phyloP scores from a whole-genome alignment of 257 asterid genomes.

The Cordia subcordata region DNA sequence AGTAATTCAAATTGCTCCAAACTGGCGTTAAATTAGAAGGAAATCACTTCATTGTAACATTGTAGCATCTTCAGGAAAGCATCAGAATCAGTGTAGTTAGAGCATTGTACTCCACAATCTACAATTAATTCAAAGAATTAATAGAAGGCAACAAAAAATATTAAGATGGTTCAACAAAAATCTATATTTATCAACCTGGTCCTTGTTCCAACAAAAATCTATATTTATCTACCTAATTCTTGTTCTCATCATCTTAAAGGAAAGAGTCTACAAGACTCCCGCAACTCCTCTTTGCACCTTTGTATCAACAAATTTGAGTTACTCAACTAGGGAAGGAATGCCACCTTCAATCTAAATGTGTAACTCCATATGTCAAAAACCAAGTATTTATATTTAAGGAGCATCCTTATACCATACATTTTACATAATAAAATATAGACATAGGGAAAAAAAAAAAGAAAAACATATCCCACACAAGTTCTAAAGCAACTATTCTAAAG shows the following conservation, averaged over 20 bases:
- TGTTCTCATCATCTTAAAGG: conserved; percentile 94
- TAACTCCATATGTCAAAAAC: not conserved
- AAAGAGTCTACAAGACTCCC: conserved; percentile 94
- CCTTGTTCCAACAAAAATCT: too few relatives aligned
- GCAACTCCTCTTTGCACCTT: conserved; percentile 99
- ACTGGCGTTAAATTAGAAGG: conserved; percentile 10
- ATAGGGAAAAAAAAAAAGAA: conserved; percentile 5
- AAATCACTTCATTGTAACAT: conserved; percentile 92
- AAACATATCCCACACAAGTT: conserved; percentile 78
- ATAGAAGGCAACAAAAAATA: conserved; percentile 6
- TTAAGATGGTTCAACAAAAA: not conserved
- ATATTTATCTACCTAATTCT: conserved; percentile 63
- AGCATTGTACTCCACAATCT: conserved; percentile 98
- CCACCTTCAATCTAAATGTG: conserved; percentile 79
- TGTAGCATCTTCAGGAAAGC: conserved; percentile 96
- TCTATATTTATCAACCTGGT: too few relatives aligned
- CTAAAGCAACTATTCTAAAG: conserved; percentile 93
- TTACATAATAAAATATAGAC: not conserved
- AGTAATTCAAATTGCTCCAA: conserved; percentile 3
- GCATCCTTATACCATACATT: not conserved
- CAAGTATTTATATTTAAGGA: not conserved
- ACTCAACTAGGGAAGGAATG: conserved; percentile 94
- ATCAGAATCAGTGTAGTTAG: conserved; percentile 87
- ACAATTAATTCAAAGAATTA: conserved; percentile 25
- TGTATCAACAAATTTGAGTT: conserved; percentile 82